These are phyloP conservation scores for Globisporangium irregulare DNA, from an alignment of 352 stramenopile genomes.

Conservation along the genomic window DNA sequence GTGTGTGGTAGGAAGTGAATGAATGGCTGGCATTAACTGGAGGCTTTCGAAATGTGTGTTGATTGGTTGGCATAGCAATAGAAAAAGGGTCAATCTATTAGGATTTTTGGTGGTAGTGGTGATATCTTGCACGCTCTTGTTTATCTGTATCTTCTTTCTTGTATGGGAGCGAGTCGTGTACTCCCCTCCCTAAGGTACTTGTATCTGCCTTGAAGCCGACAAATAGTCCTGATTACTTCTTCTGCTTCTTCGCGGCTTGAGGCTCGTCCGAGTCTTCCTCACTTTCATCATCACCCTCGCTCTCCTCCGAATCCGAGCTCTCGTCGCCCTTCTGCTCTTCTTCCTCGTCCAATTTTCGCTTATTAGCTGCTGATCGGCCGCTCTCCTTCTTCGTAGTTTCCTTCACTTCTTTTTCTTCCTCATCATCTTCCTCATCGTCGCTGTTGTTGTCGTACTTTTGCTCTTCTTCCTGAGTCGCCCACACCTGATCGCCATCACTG, in stretches of 20 bases:
- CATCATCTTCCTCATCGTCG: constrained; percentile 31
- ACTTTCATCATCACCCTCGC: constrained; percentile 5
- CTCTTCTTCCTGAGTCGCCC: constrained; percentile 65
- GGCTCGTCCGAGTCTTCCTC: constrained; percentile 15
- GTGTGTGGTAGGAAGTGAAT: constrained; percentile 23
- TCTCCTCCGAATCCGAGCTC: constrained; percentile 19
- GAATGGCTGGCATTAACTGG: background rate
- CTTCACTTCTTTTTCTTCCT: constrained; percentile 18
- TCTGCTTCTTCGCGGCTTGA: constrained; percentile 23
- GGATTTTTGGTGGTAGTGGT: background rate
- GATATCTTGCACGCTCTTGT: background rate
- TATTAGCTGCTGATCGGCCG: constrained; percentile 15
- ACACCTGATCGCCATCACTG: constrained; percentile 30
- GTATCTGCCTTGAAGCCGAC: background rate
- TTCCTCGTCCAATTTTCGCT: constrained; percentile 22
- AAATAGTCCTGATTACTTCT: constrained; percentile 9
- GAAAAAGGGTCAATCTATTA: constrained; percentile 4
- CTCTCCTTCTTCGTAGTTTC: constrained; percentile 23
- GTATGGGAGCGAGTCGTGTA: background rate
- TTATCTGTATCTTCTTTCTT: background rate
- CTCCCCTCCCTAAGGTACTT: background rate
- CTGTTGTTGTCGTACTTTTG: constrained; percentile 47
- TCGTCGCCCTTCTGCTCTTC: constrained; percentile 24
- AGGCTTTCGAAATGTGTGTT: constrained; percentile 17
- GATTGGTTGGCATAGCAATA: constrained; percentile 24